Percentiles rank a stretch among this genome's conserved stretches.
phyloP scores from a whole-genome alignment of 2,329 filamentous ascomycete species.

The Pseudovirgaria hyperparasitica region DNA sequence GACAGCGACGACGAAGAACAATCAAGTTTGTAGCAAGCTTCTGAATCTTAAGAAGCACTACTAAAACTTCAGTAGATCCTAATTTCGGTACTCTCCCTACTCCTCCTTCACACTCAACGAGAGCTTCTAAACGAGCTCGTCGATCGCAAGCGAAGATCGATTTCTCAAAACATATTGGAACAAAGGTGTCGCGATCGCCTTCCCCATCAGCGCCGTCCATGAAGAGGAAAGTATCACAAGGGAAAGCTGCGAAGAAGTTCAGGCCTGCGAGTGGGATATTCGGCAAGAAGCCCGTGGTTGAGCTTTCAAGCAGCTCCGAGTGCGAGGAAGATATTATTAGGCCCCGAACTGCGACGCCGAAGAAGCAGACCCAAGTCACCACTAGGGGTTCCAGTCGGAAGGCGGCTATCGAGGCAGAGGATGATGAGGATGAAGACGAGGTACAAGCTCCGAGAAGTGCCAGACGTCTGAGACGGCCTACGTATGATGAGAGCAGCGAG shows the following conservation, averaged over 20 bases:
- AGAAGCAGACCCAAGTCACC: slow-evolving; percentile 1
- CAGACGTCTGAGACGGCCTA: slow-evolving; percentile 5
- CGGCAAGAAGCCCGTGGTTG: slow-evolving; percentile 3
- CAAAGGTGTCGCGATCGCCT: too few relatives aligned
- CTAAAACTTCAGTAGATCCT: too few relatives aligned
- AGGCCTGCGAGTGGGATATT: slow-evolving; percentile 3
- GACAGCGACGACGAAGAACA: slow-evolving; percentile 3
- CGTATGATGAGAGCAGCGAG: slow-evolving; percentile 2
- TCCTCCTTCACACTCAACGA: too few relatives aligned
- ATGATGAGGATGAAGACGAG: slow-evolving; percentile 6
- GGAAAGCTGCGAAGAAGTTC: too few relatives aligned
- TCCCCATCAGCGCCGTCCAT: too few relatives aligned
- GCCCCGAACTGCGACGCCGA: slow-evolving; percentile 2
- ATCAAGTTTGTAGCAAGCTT: too few relatives aligned
- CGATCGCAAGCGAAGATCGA: too few relatives aligned
- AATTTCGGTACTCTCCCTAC: too few relatives aligned
- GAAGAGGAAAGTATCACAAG: slow-evolving; percentile 15
- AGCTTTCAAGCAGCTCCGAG: background rate
- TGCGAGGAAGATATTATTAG: background rate
- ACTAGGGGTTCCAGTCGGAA: slow-evolving; percentile 1
- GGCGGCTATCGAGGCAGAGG: slow-evolving; percentile 5
- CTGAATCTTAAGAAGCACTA: too few relatives aligned
- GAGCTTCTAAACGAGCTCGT: too few relatives aligned
- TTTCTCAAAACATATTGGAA: too few relatives aligned
- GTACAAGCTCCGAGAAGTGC: slow-evolving; percentile 1